phyloP scores from a whole-genome alignment of 257 asterid genomes.

The Galeopsis tetrahit region DNA sequence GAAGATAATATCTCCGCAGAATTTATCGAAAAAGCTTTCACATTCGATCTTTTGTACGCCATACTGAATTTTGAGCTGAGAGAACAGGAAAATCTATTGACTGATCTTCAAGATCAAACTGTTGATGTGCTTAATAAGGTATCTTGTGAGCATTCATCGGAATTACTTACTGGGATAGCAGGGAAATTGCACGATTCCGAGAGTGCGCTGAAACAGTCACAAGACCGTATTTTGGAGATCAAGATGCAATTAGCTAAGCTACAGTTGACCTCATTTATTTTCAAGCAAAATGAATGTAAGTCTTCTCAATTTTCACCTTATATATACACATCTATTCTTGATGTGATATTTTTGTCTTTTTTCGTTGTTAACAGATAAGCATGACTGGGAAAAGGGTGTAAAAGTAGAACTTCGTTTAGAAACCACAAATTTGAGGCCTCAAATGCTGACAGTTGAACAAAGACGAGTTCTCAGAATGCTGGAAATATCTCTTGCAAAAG shows the following conservation, averaged over 20 bases:
- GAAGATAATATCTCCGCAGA: constrained; percentile 59
- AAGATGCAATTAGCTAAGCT: constrained; percentile 78
- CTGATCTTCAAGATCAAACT: constrained; percentile 52
- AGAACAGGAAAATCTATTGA: constrained; percentile 55
- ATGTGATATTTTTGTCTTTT: constrained; percentile 3
- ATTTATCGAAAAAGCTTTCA: constrained; percentile 60
- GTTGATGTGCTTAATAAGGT: constrained; percentile 50
- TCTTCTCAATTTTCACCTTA: constrained; percentile 19
- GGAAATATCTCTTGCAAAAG: constrained; percentile 74
- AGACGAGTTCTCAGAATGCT: constrained; percentile 68
- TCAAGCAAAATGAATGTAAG: constrained; percentile 69
- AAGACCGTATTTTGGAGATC: constrained; percentile 69
- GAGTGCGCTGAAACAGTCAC: constrained; percentile 56
- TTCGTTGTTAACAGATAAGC: constrained; percentile 49
- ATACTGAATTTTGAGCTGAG: constrained; percentile 66
- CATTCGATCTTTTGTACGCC: constrained; percentile 60
- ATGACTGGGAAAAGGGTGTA: constrained; percentile 43
- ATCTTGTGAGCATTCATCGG: constrained; percentile 43
- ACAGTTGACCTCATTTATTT: constrained; percentile 75
- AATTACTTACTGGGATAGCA: constrained; percentile 39
- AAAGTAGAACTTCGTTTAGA: constrained; percentile 43
- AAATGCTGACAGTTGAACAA: constrained; percentile 51
- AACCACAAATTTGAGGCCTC: constrained; percentile 49
- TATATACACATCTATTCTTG: not conserved
- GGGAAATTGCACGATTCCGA: constrained; percentile 63